These are phyloP conservation scores for Puccinia sorghi DNA, from an alignment of 1,284 basidiomycete species.

Conservation along the genomic window DNA sequence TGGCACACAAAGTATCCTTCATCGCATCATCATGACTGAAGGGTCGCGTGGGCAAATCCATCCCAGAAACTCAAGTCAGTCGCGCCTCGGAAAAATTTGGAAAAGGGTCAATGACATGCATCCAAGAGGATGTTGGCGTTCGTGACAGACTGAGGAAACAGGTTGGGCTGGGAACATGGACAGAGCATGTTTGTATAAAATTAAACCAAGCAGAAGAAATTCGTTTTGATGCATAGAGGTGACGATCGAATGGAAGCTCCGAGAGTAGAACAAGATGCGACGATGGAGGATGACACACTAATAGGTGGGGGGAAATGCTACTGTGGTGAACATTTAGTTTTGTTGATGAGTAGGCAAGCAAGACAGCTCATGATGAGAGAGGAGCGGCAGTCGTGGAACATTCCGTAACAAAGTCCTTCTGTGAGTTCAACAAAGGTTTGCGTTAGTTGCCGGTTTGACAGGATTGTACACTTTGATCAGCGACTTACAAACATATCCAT, in stretches of 20 bases:
- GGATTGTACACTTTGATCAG: background rate
- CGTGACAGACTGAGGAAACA: background rate
- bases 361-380: slow-evolving; percentile 7
- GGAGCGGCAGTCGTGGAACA: slow-evolving; percentile 33
- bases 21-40: no score
- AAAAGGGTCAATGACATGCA: no score
- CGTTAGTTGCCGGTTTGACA: background rate
- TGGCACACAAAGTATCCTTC: no score
- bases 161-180: background rate
- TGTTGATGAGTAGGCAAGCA: background rate
- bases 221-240: background rate
- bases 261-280: background rate
- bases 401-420: slow-evolving; percentile 46
- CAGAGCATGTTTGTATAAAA: background rate
- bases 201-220: background rate
- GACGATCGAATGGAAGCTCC: background rate
- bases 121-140: no score
- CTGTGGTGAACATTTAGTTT: no score
- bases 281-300: background rate
- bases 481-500: slow-evolving; percentile 50
- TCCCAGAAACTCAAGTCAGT: no score
- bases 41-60: no score
- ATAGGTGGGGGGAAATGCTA: no score
- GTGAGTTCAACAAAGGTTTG: background rate
- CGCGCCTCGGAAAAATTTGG: no score